Evolutionary conservation across 139 green algal species (phyloP), one percentile per base, ranked within the genome.

Genomic region (Chlamydomonas sphaeroides): DNA sequence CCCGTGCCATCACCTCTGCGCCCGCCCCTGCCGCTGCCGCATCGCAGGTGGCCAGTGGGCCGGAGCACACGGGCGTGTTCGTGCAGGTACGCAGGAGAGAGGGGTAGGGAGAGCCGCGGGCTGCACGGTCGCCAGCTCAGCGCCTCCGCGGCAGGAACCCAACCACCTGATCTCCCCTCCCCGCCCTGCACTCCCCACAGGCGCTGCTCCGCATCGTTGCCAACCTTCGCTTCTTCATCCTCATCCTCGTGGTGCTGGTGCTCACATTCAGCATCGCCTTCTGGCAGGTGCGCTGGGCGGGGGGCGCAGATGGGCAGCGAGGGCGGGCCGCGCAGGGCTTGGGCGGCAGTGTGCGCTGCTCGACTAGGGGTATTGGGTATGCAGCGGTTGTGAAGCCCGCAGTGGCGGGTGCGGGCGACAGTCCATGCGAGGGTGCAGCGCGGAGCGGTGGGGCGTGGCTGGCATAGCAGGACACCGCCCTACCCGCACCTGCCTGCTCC

Each of bases 241-340:
- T 76, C 33, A 76, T 76, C 41, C 68, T 76, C 7, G 41, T 76
- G 68, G 68, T 76, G 68, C 68, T 76, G 68, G 68, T 76, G n/a
- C 68, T 76, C 41, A 76, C 68, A 17, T 76, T 76, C 68, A 76
- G 68, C 68, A 62, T 76, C 45, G 68, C 68, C 45, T 76, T 76
- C 68, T 76, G 68, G 68, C 68, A 76, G 68, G 68, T 61, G 35
- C 6, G 63, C 59, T 10, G 57, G 18, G 57, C 11, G 26, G 57
- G 57, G 25, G 10, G 57, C 11, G 57, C 15, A 17, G 57, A 10
- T 30, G 15, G 57, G 18, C 15, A 17, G 57, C 57, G 23, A 17
- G 57, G 57, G 26, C 25, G 15, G 25, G 10, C 11, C 11, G 45
- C 11, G 45, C 45, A 53, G 11, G 10, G 11, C 11, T 10, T 10